These are phyloP conservation scores for Fraxinus albicans DNA, from an alignment of 305 asterid species.

Conservation along the genomic window DNA sequence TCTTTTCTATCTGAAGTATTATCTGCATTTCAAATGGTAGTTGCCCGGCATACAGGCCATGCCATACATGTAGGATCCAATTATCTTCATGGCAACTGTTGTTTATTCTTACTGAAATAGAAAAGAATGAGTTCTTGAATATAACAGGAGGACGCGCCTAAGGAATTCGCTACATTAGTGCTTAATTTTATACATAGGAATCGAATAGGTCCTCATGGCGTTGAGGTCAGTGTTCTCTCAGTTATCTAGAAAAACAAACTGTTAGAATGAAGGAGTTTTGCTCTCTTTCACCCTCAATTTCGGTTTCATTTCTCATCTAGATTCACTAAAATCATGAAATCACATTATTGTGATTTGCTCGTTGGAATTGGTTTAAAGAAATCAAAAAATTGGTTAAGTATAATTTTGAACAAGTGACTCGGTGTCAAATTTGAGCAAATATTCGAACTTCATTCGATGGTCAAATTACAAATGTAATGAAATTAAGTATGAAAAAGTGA, in stretches of 20 bases:
- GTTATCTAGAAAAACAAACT: neutral
- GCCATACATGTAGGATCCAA: conserved; percentile 73
- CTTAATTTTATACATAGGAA: conserved; percentile 73
- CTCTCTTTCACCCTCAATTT: neutral
- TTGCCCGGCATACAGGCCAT: conserved; percentile 84
- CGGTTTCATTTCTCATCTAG: neutral
- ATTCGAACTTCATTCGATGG: no score
- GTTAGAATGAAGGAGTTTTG: neutral
- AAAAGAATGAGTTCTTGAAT: conserved; percentile 14
- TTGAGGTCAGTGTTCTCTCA: conserved; percentile 55
- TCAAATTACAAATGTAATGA: no score
- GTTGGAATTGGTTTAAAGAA: no score
- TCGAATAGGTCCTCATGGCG: conserved; percentile 71
- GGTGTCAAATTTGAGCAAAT: no score
- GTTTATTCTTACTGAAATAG: neutral
- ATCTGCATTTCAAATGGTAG: conserved; percentile 38
- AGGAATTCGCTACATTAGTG: conserved; percentile 67
- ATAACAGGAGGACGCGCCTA: conserved; percentile 85
- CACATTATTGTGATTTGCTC: neutral
- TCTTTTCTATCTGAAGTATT: no score
- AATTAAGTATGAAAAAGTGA: no score
- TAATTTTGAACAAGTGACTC: no score
- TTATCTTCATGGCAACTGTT: neutral
- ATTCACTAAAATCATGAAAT: neutral
- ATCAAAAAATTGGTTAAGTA: no score